Conservation (phyloP, 495 filamentous ascomycete species). For the Lophiostoma macrostomum region DNA sequence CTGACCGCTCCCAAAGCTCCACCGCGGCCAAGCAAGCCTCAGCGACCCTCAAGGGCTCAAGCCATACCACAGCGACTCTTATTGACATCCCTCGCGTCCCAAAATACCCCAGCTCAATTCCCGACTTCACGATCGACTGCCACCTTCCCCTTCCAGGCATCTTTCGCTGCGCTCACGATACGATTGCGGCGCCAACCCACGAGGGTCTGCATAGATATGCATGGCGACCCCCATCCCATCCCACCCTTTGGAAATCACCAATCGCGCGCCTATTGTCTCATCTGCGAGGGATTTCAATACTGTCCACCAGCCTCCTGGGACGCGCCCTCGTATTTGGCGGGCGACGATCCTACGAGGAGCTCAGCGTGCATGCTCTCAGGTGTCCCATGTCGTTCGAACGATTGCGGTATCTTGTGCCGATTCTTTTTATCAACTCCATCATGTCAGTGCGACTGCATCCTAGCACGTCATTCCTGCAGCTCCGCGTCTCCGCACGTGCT, state of each 20-base stretch:
- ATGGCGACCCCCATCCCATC: slow-evolving; percentile 12
- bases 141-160: slow-evolving; percentile 24
- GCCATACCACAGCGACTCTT: slow-evolving; percentile 1
- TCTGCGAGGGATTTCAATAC: background rate
- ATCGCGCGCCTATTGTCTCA: background rate
- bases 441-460: slow-evolving; percentile 14
- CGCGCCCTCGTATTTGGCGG: background rate
- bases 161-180: slow-evolving; percentile 1
- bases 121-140: slow-evolving; percentile 23
- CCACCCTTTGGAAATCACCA: background rate
- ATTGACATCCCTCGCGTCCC: slow-evolving; percentile 6
- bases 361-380: background rate
- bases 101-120: background rate
- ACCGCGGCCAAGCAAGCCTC: no score
- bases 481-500: slow-evolving; percentile 22
- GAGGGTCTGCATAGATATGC: background rate
- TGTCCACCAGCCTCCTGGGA: background rate
- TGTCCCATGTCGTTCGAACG: background rate
- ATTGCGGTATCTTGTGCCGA: slow-evolving; percentile 2
- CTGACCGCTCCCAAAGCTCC: background rate
- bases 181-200: background rate
- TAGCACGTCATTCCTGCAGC: slow-evolving; percentile 23
- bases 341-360: background rate
- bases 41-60: background rate
- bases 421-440: slow-evolving; percentile 16